phyloP scores from a whole-genome alignment of 169 alveolate genomes.

The Babesia divergens region DNA sequence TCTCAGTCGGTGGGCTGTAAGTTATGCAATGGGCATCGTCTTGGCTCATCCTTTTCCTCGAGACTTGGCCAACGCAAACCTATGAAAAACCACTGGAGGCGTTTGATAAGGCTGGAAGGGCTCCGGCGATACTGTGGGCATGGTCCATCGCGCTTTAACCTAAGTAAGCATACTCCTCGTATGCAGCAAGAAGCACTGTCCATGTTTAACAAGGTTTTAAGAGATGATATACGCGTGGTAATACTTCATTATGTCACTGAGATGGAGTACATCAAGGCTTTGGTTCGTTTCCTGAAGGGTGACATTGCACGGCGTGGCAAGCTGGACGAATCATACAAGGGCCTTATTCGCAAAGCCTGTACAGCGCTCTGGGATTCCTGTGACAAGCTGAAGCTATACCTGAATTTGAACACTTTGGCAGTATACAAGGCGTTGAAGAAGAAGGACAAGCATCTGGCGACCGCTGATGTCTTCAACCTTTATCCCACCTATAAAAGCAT shows the following conservation, averaged over 20 bases:
- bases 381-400: conserved; percentile 78
- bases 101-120: too few species aligned
- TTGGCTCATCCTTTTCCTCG: too few species aligned
- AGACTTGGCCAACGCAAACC: too few species aligned
- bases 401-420: conserved; percentile 76
- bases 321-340: conserved; percentile 59
- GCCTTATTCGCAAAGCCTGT: conserved; percentile 66
- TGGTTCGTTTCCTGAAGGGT: conserved; percentile 48
- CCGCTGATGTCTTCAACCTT: conserved; percentile 56
- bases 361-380: conserved; percentile 76
- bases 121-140: too few species aligned
- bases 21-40: background rate
- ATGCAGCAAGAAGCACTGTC: conserved; percentile 50
- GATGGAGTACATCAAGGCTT: conserved; percentile 60
- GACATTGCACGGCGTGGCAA: conserved; percentile 59
- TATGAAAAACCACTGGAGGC: background rate
- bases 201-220: conserved; percentile 56
- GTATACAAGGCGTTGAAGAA: conserved; percentile 78
- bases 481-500: conserved; percentile 70
- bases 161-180: background rate
- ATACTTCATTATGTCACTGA: conserved; percentile 64
- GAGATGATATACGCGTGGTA: conserved; percentile 68
- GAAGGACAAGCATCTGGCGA: conserved; percentile 75
- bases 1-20: background rate
- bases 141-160: conserved; percentile 7